phyloP scores from a whole-genome alignment of 2,329 filamentous ascomycete genomes.

The Epichloe sp. region DNA sequence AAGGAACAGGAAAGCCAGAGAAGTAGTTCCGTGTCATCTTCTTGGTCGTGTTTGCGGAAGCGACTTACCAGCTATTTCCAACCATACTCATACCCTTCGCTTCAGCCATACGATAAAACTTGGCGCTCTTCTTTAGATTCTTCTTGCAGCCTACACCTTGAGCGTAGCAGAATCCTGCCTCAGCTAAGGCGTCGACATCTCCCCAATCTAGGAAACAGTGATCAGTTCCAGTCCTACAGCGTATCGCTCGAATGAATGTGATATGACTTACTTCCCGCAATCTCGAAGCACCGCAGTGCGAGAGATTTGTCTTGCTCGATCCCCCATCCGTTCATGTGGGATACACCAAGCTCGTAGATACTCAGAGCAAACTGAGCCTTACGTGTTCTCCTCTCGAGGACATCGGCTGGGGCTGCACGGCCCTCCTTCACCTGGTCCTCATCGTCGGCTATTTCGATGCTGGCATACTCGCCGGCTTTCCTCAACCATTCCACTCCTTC shows the following conservation, averaged over 20 bases:
- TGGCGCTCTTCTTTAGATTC: conserved; percentile 85
- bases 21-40: not conserved
- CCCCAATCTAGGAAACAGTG: conserved; percentile 56
- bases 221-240: not conserved
- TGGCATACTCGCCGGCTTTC: conserved; percentile 75
- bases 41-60: not conserved
- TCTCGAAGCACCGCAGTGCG: conserved; percentile 87
- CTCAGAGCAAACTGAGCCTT: conserved; percentile 90
- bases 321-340: conserved; percentile 97
- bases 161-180: conserved; percentile 92
- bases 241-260: no score
- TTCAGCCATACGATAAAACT: conserved; percentile 81
- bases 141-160: conserved; percentile 92
- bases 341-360: conserved; percentile 92
- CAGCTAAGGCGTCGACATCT: conserved; percentile 83
- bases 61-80: conserved; percentile 86
- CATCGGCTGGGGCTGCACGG: conserved; percentile 41
- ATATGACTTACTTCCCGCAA: conserved; percentile 59
- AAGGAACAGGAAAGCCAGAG: not conserved
- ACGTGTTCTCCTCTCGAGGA: conserved; percentile 63
- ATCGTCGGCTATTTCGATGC: conserved; percentile 71
- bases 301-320: conserved; percentile 84
- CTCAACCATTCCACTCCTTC: conserved; percentile 89
- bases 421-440: conserved; percentile 53
- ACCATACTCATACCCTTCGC: conserved; percentile 94